Percentiles rank a stretch among this genome's conserved stretches.
Evolutionary conservation across 805 yeast species (phyloP).

Genomic region (Kazachstania africana): DNA sequence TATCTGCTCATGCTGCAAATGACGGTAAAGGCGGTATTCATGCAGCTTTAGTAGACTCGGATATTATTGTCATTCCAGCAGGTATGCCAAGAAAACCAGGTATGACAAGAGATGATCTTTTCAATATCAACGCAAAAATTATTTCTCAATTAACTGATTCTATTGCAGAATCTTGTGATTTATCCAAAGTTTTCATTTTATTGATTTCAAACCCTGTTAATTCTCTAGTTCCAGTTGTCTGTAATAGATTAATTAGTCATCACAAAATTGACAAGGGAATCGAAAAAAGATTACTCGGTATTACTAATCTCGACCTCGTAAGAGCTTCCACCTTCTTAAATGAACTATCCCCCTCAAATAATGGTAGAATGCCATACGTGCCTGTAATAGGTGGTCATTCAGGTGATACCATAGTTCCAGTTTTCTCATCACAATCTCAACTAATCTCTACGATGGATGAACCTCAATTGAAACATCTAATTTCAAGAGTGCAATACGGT

Average conservation of each 20-base stretch:
- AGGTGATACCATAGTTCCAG: conserved; percentile 90
- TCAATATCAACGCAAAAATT: conserved; percentile 92
- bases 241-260: conserved; percentile 48
- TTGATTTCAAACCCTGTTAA: conserved; percentile 93
- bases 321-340: conserved; percentile 80
- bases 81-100: conserved; percentile 99
- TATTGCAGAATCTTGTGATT: conserved; percentile 52
- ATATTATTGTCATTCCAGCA: conserved; percentile 86
- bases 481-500: conserved; percentile 88
- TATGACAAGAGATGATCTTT: conserved; percentile 95
- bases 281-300: conserved; percentile 75
- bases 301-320: conserved; percentile 85
- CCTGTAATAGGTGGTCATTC: conserved; percentile 96
- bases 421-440: conserved; percentile 37
- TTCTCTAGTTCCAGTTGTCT: conserved; percentile 90
- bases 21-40: conserved; percentile 48
- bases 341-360: conserved; percentile 44
- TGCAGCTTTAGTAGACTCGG: conserved; percentile 24
- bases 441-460: conserved; percentile 77
- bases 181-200: conserved; percentile 69
- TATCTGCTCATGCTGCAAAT: conserved; percentile 47
- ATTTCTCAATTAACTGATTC: conserved; percentile 87
- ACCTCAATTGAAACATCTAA: conserved; percentile 26
- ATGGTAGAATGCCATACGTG: conserved; percentile 47
- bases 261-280: conserved; percentile 55